Percentiles rank a stretch among this genome's conserved stretches.
phyloP scores from a whole-genome alignment of 2,329 filamentous ascomycete genomes.

The Fusarium torreyae region DNA sequence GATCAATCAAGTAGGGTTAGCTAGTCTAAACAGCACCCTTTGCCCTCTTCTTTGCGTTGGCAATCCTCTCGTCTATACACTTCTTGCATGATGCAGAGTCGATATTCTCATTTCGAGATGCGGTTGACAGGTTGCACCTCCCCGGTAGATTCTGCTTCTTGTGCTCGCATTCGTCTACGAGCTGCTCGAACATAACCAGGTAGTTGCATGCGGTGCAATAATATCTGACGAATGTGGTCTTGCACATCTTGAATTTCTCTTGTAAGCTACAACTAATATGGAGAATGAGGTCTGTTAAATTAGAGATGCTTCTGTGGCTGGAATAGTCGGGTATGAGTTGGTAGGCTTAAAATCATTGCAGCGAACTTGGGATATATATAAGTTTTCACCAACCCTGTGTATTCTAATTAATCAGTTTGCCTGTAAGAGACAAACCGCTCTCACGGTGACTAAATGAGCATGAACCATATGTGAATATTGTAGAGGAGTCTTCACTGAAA shows the following conservation, averaged over 20 bases:
- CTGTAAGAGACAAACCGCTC: too few species aligned
- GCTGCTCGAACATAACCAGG: neutral
- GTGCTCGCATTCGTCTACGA: neutral
- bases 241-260: neutral
- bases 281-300: too few species aligned
- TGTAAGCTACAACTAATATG: neutral
- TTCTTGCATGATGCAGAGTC: neutral
- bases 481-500: too few species aligned
- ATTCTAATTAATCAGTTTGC: too few species aligned
- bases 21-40: neutral
- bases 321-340: too few species aligned
- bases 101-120: neutral
- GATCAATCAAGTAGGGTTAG: neutral
- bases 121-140: neutral
- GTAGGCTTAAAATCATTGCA: too few species aligned
- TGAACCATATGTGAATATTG: too few species aligned
- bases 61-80: neutral
- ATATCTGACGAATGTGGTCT: neutral
- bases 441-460: too few species aligned
- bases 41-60: neutral
- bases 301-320: neutral
- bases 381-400: too few species aligned
- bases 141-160: neutral
- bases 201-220: neutral
- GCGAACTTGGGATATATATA: too few species aligned